Base-by-base conservation (phyloP, 2,329 filamentous ascomycete species). In the Phymatotrichopsis omnivora region DNA sequence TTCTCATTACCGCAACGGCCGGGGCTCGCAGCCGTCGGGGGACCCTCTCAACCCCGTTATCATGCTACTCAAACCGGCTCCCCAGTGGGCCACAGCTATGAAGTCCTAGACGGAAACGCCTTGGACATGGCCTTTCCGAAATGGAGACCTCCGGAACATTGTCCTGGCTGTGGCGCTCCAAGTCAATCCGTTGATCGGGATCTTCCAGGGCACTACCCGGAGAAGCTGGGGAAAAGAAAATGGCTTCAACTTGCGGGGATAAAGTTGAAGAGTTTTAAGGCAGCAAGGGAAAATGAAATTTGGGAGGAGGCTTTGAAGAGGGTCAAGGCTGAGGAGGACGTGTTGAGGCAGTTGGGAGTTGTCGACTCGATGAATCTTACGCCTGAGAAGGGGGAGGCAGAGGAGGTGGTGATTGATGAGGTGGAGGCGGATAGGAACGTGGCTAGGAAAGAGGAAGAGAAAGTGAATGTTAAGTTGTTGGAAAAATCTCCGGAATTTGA, bases 101-200 rank as follows among this genome's bases (percentile, higher is more conserved):
- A n/a, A n/a, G n/a, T n/a, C n/a, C n/a, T n/a, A n/a, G n/a, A n/a
- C n/a, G n/a, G n/a, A n/a, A n/a, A n/a, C n/a, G n/a, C n/a, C n/a
- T n/a, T n/a, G n/a, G n/a, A n/a, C n/a, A n/a, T n/a, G n/a, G n/a
- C n/a, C n/a, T n/a, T n/a, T n/a, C n/a, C 22, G 28, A 40, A 40
- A 12, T 34, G 37, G n/a, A 42, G 30, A 23, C 63, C 81, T 1
- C 77, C 78, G 0, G 56, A 68, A 8, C 74, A 72, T 52, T 82
- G 78, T 56, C 68, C 69, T 10, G 78, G 78, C 27, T 82, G 78
- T 58, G 78, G 78, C 33, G 77, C 78, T 11, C 68, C 79, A 55
- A 68, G 75, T 34, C 78, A 82, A 60, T 75, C 69, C 0, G 60
- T 60, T 0, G 61, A 72, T 14, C 61, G 71, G 1, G 61, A 69